Evolutionary conservation across 2,329 filamentous ascomycete species (phyloP).

Genomic region (Xylaria sp.): DNA sequence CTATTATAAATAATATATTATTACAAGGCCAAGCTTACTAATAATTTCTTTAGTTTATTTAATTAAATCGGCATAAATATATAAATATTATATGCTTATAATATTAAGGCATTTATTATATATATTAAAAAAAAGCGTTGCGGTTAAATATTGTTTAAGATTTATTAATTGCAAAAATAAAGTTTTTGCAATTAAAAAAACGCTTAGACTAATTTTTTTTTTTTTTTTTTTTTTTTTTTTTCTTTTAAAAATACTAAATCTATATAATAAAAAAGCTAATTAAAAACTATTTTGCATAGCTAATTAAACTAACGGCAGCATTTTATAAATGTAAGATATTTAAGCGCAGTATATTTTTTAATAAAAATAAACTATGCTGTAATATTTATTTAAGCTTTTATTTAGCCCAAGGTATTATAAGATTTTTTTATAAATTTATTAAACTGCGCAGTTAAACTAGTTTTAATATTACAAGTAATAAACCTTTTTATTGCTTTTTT

Average conservation of each 20-base stretch:
- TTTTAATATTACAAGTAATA: background rate
- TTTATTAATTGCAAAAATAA: conserved; percentile 9
- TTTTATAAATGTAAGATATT: background rate
- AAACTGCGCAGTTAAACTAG: background rate
- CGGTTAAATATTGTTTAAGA: background rate
- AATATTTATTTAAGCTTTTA: conserved; percentile 7
- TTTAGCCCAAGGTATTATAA: conserved; percentile 2
- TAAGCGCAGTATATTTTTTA: background rate
- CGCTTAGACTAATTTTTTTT: background rate
- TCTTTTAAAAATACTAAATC: conserved; percentile 8
- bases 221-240: background rate
- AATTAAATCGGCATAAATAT: background rate
- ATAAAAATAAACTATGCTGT: background rate
- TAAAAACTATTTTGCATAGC: background rate
- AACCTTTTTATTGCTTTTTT: background rate
- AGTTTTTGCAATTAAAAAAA: conserved; percentile 3
- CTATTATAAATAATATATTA: background rate
- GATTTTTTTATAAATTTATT: conserved; percentile 5
- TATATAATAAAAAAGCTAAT: background rate
- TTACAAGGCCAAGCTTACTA: background rate
- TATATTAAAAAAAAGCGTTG: conserved; percentile 7
- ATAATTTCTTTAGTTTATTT: background rate
- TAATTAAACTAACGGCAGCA: conserved; percentile 3
- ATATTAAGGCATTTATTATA: conserved; percentile 3
- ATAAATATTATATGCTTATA: background rate